These are phyloP conservation scores for Flaveria floridana DNA, from an alignment of 140 eudicot species.

Conservation along the genomic window DNA sequence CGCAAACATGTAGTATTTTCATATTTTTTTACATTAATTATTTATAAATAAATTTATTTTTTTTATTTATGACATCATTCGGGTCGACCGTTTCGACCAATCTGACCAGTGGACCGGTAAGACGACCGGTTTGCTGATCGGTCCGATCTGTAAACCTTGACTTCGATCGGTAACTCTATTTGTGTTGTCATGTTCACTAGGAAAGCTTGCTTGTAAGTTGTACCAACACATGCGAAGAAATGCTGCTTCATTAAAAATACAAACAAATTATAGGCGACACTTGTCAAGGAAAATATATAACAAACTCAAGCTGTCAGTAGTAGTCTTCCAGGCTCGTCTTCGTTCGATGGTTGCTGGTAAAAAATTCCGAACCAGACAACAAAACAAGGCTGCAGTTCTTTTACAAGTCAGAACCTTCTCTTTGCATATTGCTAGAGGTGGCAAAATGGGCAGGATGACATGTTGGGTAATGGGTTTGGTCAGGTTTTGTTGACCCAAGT, in stretches of 20 bases:
- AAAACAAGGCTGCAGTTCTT: constrained; percentile 59
- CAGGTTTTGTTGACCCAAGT: constrained; percentile 1
- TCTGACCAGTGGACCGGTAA: too few species aligned
- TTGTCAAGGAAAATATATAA: constrained; percentile 46
- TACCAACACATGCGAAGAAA: constrained; percentile 48
- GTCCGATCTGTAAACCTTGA: too few species aligned
- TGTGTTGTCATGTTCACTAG: constrained; percentile 40
- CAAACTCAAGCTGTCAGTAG: constrained; percentile 48
- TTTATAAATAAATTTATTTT: too few species aligned
- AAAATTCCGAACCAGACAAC: constrained; percentile 63
- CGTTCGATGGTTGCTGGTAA: constrained; percentile 63
- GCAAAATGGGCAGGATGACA: constrained; percentile 11
- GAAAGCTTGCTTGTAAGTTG: constrained; percentile 59
- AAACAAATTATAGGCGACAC: constrained; percentile 55
- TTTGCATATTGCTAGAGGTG: constrained; percentile 27
- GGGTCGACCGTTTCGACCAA: too few species aligned
- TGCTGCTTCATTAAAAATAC: constrained; percentile 65
- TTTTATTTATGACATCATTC: too few species aligned
- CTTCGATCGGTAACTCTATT: constrained; percentile 12
- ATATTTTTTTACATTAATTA: too few species aligned
- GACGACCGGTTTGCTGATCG: too few species aligned
- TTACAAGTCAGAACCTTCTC: constrained; percentile 55
- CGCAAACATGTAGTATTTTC: too few species aligned
- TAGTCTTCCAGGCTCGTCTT: constrained; percentile 65
- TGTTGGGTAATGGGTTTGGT: constrained; percentile 8